Conservation (phyloP, 2,329 filamentous ascomycete species). For the Metarhizium robertsii region DNA sequence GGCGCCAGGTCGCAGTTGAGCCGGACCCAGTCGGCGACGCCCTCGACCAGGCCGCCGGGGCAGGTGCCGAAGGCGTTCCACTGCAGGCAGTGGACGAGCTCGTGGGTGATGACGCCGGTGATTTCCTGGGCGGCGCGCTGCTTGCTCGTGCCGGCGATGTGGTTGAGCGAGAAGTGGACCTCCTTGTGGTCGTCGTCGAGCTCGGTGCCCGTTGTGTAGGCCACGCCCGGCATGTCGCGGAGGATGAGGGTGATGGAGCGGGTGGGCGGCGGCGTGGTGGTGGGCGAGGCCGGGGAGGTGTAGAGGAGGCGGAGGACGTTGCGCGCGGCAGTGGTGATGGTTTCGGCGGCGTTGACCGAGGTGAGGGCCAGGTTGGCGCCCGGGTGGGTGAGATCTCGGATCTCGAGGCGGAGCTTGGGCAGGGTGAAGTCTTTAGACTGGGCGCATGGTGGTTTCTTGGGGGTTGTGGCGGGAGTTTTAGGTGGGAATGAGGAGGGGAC, state of each 20-base stretch:
- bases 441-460: background rate
- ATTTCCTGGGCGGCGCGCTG: constrained; percentile 52
- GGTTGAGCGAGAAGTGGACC: constrained; percentile 75
- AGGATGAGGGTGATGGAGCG: constrained; percentile 80
- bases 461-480: constrained; percentile 17
- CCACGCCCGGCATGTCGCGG: constrained; percentile 71
- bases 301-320: constrained; percentile 70
- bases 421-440: constrained; percentile 25
- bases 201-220: constrained; percentile 75
- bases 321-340: constrained; percentile 53
- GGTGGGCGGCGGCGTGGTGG: constrained; percentile 48
- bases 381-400: constrained; percentile 47
- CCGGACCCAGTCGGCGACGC: constrained; percentile 87
- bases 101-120: constrained; percentile 76
- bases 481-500: constrained; percentile 3
- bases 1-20: constrained; percentile 63
- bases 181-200: constrained; percentile 85
- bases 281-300: constrained; percentile 28
- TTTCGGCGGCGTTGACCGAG: constrained; percentile 50
- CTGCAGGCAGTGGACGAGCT: constrained; percentile 93
- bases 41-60: constrained; percentile 76
- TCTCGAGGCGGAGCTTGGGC: constrained; percentile 50
- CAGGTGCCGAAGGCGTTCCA: constrained; percentile 55
- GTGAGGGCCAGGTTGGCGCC: constrained; percentile 60
- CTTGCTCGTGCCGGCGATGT: constrained; percentile 47